Percentiles rank a stretch among this genome's conserved stretches.
These are phyloP conservation scores for Solanum neorickii DNA, from an alignment of 257 asterid species.

Conservation along the genomic window DNA sequence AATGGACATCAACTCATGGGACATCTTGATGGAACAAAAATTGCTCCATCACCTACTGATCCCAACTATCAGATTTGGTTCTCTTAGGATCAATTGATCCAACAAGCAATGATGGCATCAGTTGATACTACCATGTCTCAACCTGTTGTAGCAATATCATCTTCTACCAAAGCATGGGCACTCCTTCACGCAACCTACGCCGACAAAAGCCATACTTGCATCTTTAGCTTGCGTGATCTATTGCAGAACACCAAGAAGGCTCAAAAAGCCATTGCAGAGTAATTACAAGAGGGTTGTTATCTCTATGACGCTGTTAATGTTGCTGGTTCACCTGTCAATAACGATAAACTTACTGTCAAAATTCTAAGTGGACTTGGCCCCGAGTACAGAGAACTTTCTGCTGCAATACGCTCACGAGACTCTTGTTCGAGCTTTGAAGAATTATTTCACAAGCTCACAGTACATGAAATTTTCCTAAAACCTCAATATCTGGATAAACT, in stretches of 20 bases:
- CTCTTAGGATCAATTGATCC: too few species aligned
- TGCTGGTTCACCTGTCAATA: neutral
- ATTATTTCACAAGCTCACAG: neutral
- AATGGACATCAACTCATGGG: too few species aligned
- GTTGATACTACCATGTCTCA: too few species aligned
- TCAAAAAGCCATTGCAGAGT: neutral
- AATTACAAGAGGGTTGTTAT: neutral
- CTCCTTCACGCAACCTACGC: neutral
- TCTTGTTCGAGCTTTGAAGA: neutral
- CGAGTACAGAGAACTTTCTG: neutral
- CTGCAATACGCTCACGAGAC: neutral
- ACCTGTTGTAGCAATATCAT: too few species aligned
- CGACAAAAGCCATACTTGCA: neutral
- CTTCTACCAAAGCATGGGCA: too few species aligned
- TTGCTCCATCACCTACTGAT: too few species aligned
- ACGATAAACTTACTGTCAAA: neutral
- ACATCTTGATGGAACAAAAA: too few species aligned
- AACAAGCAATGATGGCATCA: too few species aligned
- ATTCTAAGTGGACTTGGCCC: neutral
- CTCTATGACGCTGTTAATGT: neutral
- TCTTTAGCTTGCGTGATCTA: neutral
- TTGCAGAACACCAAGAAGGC: neutral
- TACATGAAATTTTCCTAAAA: neutral
- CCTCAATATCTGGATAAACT: neutral
- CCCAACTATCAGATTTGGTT: too few species aligned